These are phyloP conservation scores for Lactarius akahatsu DNA, from an alignment of 768 basidiomycete species.

Conservation along the genomic window DNA sequence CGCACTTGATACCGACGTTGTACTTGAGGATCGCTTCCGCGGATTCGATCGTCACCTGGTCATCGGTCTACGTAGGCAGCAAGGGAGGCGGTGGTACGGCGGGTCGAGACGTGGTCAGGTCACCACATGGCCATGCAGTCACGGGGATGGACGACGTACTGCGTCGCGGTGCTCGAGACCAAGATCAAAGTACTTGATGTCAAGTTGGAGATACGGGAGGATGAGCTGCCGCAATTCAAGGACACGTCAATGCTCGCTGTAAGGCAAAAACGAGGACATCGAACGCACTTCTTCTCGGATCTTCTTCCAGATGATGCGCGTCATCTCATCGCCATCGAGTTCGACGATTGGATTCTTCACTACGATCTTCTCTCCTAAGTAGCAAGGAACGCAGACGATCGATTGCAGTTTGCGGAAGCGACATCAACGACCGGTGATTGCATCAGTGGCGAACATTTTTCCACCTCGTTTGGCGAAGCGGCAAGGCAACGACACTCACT, in stretches of 20 bases:
- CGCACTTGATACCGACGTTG: slow-evolving; percentile 98
- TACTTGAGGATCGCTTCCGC: slow-evolving; percentile 93
- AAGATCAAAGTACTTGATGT: slow-evolving; percentile 99
- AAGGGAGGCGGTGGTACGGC: neutral
- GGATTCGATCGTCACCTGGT: slow-evolving; percentile 89
- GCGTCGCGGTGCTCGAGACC: slow-evolving; percentile 91
- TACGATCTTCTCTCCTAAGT: slow-evolving; percentile 55
- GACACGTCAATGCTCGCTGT: neutral
- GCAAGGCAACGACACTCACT: slow-evolving; percentile 18
- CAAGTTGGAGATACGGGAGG: slow-evolving; percentile 88
- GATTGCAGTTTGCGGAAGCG: neutral
- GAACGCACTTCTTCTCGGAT: slow-evolving; percentile 83
- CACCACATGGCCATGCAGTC: neutral
- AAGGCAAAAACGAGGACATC: neutral
- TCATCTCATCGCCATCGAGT: slow-evolving; percentile 99
- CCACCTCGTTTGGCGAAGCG: neutral
- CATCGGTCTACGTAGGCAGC: slow-evolving; percentile 67
- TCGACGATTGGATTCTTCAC: slow-evolving; percentile 91
- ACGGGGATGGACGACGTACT: slow-evolving; percentile 41
- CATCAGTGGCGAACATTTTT: neutral
- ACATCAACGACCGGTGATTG: neutral
- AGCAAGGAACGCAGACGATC: neutral
- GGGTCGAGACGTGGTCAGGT: neutral
- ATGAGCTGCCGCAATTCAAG: slow-evolving; percentile 63
- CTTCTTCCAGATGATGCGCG: slow-evolving; percentile 98